Base-by-base conservation (phyloP, 352 stramenopile genomes). In the Thalassiosira hispida region DNA sequence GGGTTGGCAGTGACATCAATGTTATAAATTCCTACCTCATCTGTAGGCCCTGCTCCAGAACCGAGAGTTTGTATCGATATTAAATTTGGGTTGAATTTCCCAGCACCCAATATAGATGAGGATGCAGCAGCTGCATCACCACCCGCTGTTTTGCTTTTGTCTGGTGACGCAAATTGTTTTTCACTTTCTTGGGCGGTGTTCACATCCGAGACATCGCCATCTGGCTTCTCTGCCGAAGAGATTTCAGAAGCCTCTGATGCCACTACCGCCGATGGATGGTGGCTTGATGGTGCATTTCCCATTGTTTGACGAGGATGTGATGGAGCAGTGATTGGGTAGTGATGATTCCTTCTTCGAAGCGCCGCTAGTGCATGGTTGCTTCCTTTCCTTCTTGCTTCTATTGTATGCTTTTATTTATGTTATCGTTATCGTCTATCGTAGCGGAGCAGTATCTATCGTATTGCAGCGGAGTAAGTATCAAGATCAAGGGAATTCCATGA, bases 1-100 rank as follows among this genome's bases (percentile, higher is more conserved):
- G 18, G 40, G 18, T 65, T 16, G 51, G 42, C 62, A 20, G 55
- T 60, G 8, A 25, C 1, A 70, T 40, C 25, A 44, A 67, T 52
- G 25, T 33, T 70, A 49, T 68, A 70, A 20, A 38, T 40, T 2
- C 31, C 62, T 23, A 20, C 38, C 12, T 35, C 52, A 42, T 38
- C 40, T 22, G 27, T 55, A 38, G 27, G 16, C 51, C 25, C 27
- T 3, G 51, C 35, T 29, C 42, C 67, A 23, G 61, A 74, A 22
- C 67, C 67, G 25, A 83, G 66, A 18, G 61, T 73, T 73, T 83
- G 74, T 55, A 83, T 73, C 23, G 66, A 75, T 35, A 75, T 73
- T 38, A 69, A 51, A 33, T 65, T 49, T 38, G 60, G 75, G 38
- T 74, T 68, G 59, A 67, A 77, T 56, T 44, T 56, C 22, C 40